Evolutionary conservation across 2,329 filamentous ascomycete species (phyloP), one percentile per base, ranked within the genome.

Genomic region (Purpureocillium lavendulum): DNA sequence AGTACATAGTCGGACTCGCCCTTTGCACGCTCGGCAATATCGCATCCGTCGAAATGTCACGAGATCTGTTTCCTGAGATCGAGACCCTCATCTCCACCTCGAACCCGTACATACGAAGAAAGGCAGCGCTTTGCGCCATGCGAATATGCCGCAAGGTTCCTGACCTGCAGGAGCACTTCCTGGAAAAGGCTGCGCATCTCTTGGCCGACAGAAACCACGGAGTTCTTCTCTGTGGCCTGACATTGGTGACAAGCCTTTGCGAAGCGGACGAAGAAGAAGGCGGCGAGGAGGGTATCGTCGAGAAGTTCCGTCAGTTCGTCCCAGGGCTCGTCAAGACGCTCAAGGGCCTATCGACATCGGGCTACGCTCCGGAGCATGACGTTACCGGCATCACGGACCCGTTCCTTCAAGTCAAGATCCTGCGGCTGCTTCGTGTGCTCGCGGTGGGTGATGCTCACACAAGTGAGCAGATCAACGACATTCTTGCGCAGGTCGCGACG

Each of bases 51-150:
- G 92, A 98, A 62, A 98, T 98, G 92, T 94, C 92, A 14, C 77
- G 92, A 70, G 92, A 98, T 65, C 71, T 98, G 15, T 98, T 98
- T 62, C 79, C 88, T 50, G 90, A 98, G 71, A 86, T 98, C 60
- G 94, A 98, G 64, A 86, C 77, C 45, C 80, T 97, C 36, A 70
- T 98, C 48, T 84, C 88, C 32, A 96, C 89, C 36, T 83, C 88
- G 39, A 98, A 98, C 61, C 92, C 92, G n/a, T 98, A 98, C 60
- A 96, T 98, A 58, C 79, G 92, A 52, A 80, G 92, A 52, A 98
- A 98, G 70, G 92, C 92, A 14, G 92, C 92, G 4, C 75, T 98
- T n/a, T 98, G 92, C 65, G 92, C 92, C 37, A 98, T 98, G 92
- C 80, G 89, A 49, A 96, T 98, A 72, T 96, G 89, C 67, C 84